Evolutionary conservation across 2,329 filamentous ascomycete species (phyloP).

Genomic region (Aspergillus japonicus): DNA sequence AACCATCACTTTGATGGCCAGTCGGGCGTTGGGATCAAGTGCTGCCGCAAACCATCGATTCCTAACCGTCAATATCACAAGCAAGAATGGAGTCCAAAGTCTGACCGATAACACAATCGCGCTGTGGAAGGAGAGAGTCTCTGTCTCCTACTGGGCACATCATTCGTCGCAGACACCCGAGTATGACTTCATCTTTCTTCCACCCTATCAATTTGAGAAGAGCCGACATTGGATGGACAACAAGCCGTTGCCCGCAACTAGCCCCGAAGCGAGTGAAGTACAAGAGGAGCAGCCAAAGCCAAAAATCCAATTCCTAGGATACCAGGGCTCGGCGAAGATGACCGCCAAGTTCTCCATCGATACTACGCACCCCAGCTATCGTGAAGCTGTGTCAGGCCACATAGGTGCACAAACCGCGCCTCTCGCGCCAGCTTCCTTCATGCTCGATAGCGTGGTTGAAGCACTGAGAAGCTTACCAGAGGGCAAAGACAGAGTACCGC

Average conservation of each 20-base stretch:
- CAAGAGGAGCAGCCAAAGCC: neutral
- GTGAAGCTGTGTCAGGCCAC: conserved; percentile 17
- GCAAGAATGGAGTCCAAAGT: conserved; percentile 4
- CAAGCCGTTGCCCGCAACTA: conserved; percentile 7
- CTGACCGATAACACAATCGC: conserved; percentile 30
- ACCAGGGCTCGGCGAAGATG: conserved; percentile 9
- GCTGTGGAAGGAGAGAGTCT: conserved; percentile 45
- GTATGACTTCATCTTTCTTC: conserved; percentile 33
- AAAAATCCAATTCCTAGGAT: conserved; percentile 12
- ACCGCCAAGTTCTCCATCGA: conserved; percentile 17
- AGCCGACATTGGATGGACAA: conserved; percentile 41
- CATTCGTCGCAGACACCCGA: conserved; percentile 27
- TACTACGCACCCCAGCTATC: conserved; percentile 14
- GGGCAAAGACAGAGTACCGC: conserved; percentile 10
- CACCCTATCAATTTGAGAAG: conserved; percentile 49
- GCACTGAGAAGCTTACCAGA: conserved; percentile 17
- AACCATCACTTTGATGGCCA: conserved; percentile 35
- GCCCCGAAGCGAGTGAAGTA: neutral
- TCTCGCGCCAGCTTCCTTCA: conserved; percentile 17
- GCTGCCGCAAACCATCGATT: conserved; percentile 13
- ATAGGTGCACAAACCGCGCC: conserved; percentile 16
- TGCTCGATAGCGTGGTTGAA: conserved; percentile 19
- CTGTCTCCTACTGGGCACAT: conserved; percentile 41
- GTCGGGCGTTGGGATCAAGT: conserved; percentile 23
- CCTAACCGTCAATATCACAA: conserved; percentile 19